phyloP scores from a whole-genome alignment of 164 flowering plant genomes.

The Chimonanthus salicifolius region DNA sequence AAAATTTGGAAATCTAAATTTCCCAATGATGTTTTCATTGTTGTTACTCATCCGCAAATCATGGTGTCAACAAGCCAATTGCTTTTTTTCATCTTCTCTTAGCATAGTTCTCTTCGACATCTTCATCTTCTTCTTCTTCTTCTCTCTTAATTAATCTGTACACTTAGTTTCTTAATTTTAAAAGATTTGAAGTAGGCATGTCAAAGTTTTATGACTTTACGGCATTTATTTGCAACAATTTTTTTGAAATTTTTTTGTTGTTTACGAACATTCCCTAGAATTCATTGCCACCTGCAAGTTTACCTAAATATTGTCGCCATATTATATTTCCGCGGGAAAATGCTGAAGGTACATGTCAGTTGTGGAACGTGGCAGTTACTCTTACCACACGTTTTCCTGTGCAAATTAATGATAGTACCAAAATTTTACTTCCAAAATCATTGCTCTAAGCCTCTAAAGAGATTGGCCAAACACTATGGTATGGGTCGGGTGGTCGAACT shows the following conservation, averaged over 20 bases:
- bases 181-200: no score
- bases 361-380: neutral
- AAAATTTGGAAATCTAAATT: neutral
- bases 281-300: no score
- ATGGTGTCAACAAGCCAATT: neutral
- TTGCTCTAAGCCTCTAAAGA: slow-evolving; percentile 25
- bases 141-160: neutral
- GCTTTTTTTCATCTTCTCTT: neutral
- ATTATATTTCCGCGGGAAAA: no score
- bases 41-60: neutral
- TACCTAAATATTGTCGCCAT: no score
- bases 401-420: neutral
- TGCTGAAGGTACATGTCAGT: no score
- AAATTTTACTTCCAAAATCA: slow-evolving; percentile 10
- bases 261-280: no score
- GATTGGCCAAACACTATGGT: slow-evolving; percentile 31
- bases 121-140: no score
- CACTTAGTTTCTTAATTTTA: neutral
- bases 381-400: neutral
- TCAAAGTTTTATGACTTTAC: no score
- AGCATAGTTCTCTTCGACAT: neutral
- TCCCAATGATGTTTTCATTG: neutral
- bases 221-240: neutral
- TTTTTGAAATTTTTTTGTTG: neutral
- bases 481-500: slow-evolving; percentile 21